Base-by-base conservation (phyloP, 2,329 filamentous ascomycete species). In the Pestalotiopsis sp. region DNA sequence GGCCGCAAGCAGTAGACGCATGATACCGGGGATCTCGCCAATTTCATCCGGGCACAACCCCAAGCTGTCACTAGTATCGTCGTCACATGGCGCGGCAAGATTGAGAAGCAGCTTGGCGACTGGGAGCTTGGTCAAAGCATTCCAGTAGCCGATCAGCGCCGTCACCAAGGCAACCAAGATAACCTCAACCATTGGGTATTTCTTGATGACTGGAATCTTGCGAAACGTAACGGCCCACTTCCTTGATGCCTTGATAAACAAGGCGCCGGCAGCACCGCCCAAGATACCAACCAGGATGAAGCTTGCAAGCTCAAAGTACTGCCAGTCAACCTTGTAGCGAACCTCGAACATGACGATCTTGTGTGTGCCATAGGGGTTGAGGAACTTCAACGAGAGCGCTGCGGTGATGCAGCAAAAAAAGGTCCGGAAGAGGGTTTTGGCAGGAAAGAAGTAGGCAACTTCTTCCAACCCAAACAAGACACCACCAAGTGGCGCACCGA, bases 341-440 rank as follows among this genome's bases (percentile, higher is more conserved):
- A 99, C 94, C 79, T 98, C 91, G 78, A 99, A 99, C 76, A 98
- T 87, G 74, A 99, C 96, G 71, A 99, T 97, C 82, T 99, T 98
- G 77, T 93, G 91, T 0, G 95, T 98, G 38, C 95, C 95, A 75
- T 98, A 99, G 0, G 96, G 96, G 75, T 99, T 97, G 49, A 98
- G 84, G 73, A 98, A 98, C 76, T 98, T 98, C 73, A 99, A 85
- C 1, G 95, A 95, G 41, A 99, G 82, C 0, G 96, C 94, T 1
- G 96, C 95, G 39, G 92, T 91, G 74, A 98, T 98, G 80, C 95
- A 98, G 83, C 95, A 98, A 81, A 98, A 98, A 80, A 99, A 99
- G 0, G 96, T 98, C 66, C 96, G 87, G 83, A 99, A 99, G 9
- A 99, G 87, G 0, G 95, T 98, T 82, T 99, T 98, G 5, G 95